Evolutionary conservation across 352 stramenopile genomes (phyloP).

Genomic region (Pythium sp.): DNA sequence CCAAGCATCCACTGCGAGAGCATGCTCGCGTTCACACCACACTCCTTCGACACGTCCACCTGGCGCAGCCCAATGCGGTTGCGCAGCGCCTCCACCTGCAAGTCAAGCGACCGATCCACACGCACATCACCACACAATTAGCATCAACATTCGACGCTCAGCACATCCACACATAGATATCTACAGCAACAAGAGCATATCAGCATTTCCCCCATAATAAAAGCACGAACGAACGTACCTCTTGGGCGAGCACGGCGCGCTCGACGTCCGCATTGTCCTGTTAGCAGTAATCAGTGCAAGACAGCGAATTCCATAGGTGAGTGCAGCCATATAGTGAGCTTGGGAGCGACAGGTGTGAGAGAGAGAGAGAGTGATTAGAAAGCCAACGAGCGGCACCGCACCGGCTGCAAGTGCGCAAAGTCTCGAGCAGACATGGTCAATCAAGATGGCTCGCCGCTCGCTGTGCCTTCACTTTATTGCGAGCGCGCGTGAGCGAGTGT

Average conservation of each 20-base stretch:
- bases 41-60: constrained; percentile 85
- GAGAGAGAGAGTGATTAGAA: neutral
- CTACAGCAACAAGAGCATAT: neutral
- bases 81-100: constrained; percentile 69
- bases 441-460: neutral
- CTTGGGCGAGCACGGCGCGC: constrained; percentile 74
- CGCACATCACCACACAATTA: neutral
- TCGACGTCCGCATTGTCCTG: constrained; percentile 87
- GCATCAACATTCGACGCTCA: neutral
- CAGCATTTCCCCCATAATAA: neutral
- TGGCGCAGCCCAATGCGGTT: constrained; percentile 71
- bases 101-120: neutral
- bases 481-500: neutral
- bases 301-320: neutral
- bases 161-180: neutral
- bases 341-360: neutral
- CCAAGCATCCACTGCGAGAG: constrained; percentile 87
- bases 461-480: neutral
- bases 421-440: constrained; percentile 47
- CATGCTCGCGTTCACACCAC: constrained; percentile 83
- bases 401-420: constrained; percentile 76
- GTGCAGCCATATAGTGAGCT: neutral
- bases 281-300: neutral
- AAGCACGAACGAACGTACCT: constrained; percentile 27
- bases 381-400: constrained; percentile 13